phyloP scores from a whole-genome alignment of 2,329 filamentous ascomycete species.

The Raffaelea arxii region DNA sequence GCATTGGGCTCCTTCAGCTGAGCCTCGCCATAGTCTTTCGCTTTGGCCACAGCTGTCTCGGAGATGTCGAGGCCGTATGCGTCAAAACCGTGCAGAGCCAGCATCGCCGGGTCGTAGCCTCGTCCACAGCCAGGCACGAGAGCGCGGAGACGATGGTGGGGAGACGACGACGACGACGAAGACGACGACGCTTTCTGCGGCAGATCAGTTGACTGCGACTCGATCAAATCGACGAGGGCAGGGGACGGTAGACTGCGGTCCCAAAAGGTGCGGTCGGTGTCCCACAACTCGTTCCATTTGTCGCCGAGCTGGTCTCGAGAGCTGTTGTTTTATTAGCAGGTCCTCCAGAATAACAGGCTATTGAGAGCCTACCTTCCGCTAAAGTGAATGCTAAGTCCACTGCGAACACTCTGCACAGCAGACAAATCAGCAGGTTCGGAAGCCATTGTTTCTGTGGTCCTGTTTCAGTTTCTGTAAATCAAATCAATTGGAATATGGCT shows the following conservation, averaged over 20 bases:
- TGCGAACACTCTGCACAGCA: too few species aligned
- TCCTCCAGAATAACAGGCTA: too few species aligned
- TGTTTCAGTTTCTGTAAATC: too few species aligned
- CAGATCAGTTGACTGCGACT: neutral
- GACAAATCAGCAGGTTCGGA: too few species aligned
- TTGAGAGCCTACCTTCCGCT: too few species aligned
- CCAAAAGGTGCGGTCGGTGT: neutral
- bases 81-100: conserved; percentile 53
- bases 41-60: conserved; percentile 11
- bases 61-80: conserved; percentile 50
- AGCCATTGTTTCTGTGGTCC: too few species aligned
- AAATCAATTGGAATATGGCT: too few species aligned
- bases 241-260: conserved; percentile 3
- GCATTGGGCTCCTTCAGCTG: conserved; percentile 3
- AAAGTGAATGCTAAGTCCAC: too few species aligned
- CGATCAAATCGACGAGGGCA: neutral
- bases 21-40: conserved; percentile 10
- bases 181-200: too few species aligned
- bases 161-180: too few species aligned
- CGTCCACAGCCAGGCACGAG: conserved; percentile 42
- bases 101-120: conserved; percentile 53
- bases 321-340: too few species aligned
- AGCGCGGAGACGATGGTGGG: neutral
- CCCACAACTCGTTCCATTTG: conserved; percentile 1
- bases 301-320: neutral